Evolutionary conservation across 257 asterid species (phyloP).

Genomic region (Anisodus acutangulus): DNA sequence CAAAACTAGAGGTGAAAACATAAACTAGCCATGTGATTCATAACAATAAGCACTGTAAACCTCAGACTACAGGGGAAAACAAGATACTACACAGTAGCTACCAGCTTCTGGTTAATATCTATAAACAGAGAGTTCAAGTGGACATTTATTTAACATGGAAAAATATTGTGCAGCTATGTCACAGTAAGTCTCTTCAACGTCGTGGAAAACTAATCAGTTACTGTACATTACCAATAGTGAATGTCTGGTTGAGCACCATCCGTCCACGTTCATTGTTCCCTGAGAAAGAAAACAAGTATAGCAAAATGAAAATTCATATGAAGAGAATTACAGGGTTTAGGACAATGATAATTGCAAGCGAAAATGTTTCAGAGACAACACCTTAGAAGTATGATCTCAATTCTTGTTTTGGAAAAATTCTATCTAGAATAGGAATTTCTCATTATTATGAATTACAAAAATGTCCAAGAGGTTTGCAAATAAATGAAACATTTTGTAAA

Average conservation of each 20-base stretch:
- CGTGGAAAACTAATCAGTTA: not conserved
- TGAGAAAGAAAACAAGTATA: slow-evolving; percentile 34
- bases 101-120: not conserved
- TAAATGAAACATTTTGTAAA: not conserved
- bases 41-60: not conserved
- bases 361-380: not conserved
- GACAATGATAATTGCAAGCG: not conserved
- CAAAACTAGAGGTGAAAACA: not conserved
- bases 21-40: not conserved
- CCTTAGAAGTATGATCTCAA: not conserved
- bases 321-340: not conserved
- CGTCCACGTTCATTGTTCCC: slow-evolving; percentile 80
- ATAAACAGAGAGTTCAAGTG: not conserved
- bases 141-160: not conserved
- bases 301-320: not conserved
- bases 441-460: not conserved
- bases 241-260: slow-evolving; percentile 90
- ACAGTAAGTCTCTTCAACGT: not conserved
- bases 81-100: not conserved
- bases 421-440: not conserved
- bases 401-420: not conserved
- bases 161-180: not conserved
- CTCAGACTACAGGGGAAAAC: not conserved
- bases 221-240: slow-evolving; percentile 76
- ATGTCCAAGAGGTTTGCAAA: not conserved